Conservation (phyloP, 768 basidiomycete genomes). For the Mycena latifolia region DNA sequence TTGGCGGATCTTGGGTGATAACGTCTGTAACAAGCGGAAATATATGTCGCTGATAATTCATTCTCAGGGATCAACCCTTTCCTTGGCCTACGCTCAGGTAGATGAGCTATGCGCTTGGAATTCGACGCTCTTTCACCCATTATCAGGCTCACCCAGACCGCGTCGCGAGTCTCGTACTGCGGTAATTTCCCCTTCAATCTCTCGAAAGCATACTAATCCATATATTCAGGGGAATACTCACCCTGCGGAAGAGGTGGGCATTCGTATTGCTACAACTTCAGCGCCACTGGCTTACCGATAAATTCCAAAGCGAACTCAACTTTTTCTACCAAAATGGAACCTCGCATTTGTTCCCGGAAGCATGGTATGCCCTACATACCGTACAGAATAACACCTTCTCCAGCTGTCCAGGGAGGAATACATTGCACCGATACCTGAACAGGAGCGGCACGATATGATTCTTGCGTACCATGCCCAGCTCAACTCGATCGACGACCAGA, state of each 20-base stretch:
- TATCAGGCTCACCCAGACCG: conserved; percentile 77
- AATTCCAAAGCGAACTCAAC: conserved; percentile 70
- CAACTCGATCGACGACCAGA: conserved; percentile 76
- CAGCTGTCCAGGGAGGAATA: conserved; percentile 78
- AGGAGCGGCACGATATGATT: conserved; percentile 84
- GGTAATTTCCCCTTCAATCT: conserved; percentile 52
- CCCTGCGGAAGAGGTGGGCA: conserved; percentile 78
- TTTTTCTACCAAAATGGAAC: conserved; percentile 95
- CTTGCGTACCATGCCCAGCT: conserved; percentile 87
- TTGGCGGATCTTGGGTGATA: conserved; percentile 91
- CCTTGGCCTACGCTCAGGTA: conserved; percentile 89
- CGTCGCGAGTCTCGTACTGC: conserved; percentile 82
- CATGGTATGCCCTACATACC: conserved; percentile 68
- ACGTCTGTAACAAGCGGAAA: conserved; percentile 30
- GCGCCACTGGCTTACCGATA: not conserved
- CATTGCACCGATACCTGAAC: conserved; percentile 82
- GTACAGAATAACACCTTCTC: not conserved
- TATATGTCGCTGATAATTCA: not conserved
- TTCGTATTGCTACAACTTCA: not conserved
- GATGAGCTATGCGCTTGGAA: conserved; percentile 2
- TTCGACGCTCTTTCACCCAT: not conserved
- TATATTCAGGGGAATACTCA: conserved; percentile 83
- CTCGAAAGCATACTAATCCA: not conserved
- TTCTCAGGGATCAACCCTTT: conserved; percentile 84
- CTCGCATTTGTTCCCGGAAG: conserved; percentile 87